Percentiles rank a stretch among this genome's conserved stretches.
Evolutionary conservation across 495 filamentous ascomycete species (phyloP).

Genomic region (Articulospora tetracladia): DNA sequence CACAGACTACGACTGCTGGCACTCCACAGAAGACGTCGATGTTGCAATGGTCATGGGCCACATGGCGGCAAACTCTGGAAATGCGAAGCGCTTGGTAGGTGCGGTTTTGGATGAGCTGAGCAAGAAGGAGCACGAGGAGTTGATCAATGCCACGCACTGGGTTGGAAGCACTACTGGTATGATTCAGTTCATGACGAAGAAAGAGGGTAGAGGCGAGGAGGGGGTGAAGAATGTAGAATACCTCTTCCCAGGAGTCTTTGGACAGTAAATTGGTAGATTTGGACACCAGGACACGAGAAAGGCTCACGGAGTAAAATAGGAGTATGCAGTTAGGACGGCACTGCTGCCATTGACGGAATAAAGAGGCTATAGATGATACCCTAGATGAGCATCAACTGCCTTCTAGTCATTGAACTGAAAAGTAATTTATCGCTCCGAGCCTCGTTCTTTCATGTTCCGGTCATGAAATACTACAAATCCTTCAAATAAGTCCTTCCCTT

Average conservation of each 20-base stretch:
- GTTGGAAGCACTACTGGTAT: conserved; percentile 57
- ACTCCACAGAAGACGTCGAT: conserved; percentile 69
- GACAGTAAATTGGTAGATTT: no score
- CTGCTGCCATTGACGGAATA: conserved; percentile 2
- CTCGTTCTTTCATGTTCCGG: no score
- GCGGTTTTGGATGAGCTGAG: conserved; percentile 84
- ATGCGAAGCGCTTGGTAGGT: conserved; percentile 79
- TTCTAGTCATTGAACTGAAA: conserved; percentile 5
- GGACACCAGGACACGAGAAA: no score
- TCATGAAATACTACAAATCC: no score
- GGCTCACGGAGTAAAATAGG: neutral
- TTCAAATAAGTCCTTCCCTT: no score
- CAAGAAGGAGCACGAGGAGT: conserved; percentile 67
- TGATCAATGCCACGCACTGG: conserved; percentile 77
- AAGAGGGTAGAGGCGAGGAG: conserved; percentile 56
- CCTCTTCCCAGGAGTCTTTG: conserved; percentile 65
- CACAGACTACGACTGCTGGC: conserved; percentile 99
- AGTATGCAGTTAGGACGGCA: neutral
- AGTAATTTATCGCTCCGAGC: neutral
- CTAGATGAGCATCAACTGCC: conserved; percentile 16
- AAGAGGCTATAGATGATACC: conserved; percentile 3
- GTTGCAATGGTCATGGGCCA: conserved; percentile 97
- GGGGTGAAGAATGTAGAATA: conserved; percentile 68
- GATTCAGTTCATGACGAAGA: conserved; percentile 71
- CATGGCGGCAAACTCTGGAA: conserved; percentile 87